A percentile compares a stretch with the other conserved stretches of the same genome.
Conservation (phyloP, 192 early-diverging fungal species). For the Backusella psychrophila region DNA sequence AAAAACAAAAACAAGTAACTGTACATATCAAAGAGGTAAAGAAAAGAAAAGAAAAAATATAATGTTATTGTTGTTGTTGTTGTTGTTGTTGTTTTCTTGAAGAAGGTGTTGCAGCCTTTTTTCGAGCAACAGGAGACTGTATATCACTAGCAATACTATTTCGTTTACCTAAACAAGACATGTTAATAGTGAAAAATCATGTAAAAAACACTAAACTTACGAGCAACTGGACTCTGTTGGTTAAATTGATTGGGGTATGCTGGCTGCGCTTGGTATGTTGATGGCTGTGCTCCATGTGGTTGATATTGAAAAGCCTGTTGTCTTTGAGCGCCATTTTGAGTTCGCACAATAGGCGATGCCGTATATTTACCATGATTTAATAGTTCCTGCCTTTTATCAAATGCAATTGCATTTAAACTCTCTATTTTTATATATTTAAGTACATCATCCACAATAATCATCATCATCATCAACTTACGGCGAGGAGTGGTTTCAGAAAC, state of each 20-base stretch:
- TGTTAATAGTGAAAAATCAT: too few species aligned
- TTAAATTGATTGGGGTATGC: conserved; percentile 15
- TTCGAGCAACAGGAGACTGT: conserved; percentile 1
- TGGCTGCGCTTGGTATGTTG: conserved; percentile 8
- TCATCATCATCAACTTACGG: not conserved
- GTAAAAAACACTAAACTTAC: not conserved
- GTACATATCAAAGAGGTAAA: not conserved
- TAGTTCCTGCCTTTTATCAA: not conserved
- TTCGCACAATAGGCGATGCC: conserved; percentile 17
- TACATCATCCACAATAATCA: not conserved
- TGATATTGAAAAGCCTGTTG: not conserved
- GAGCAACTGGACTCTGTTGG: conserved; percentile 5
- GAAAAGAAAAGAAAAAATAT: not conserved
- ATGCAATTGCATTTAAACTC: conserved; percentile 18
- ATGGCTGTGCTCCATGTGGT: conserved; percentile 1
- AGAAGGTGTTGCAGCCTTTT: not conserved
- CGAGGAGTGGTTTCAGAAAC: conserved; percentile 3
- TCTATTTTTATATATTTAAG: not conserved
- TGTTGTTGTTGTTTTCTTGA: not conserved
- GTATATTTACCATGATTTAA: not conserved
- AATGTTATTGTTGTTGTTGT: not conserved
- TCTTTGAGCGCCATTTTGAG: conserved; percentile 9
- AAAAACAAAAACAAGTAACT: not conserved
- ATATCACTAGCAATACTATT: conserved; percentile 9
- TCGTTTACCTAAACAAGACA: conserved; percentile 6